A percentile compares a stretch with the other conserved stretches of the same genome.
Conservation (phyloP, 768 basidiomycete species). For the Mycena polygramma region DNA sequence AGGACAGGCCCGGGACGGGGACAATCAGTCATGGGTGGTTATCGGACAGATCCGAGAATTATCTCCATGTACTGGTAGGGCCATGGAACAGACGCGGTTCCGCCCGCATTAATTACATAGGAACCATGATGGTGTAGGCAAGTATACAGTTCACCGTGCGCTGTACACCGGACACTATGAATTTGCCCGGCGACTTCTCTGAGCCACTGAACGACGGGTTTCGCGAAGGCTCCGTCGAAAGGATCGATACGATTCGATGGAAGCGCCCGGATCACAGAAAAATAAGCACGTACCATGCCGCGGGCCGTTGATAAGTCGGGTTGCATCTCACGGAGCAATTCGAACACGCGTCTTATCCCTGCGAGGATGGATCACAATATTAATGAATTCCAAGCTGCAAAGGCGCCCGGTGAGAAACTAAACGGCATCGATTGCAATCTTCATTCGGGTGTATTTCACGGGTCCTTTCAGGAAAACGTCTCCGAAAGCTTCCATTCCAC, state of each 20-base stretch:
- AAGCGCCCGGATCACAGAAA: slow-evolving; percentile 7
- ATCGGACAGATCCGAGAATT: background rate
- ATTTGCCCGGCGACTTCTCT: background rate
- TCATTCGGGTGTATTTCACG: slow-evolving; percentile 72
- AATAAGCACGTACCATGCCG: background rate
- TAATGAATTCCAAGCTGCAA: slow-evolving; percentile 22
- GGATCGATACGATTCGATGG: background rate
- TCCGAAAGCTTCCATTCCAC: slow-evolving; percentile 65
- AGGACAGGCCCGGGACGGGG: too few relatives aligned
- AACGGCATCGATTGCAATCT: slow-evolving; percentile 42
- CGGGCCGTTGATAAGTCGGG: background rate
- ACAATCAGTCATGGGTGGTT: background rate
- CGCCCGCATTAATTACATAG: too few relatives aligned
- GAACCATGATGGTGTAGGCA: too few relatives aligned
- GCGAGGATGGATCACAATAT: background rate
- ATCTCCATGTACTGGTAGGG: background rate
- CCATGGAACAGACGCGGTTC: background rate
- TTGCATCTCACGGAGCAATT: background rate
- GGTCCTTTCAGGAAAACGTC: slow-evolving; percentile 64
- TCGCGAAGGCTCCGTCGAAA: too few relatives aligned
- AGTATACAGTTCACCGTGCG: too few relatives aligned
- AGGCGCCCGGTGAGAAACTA: slow-evolving; percentile 27
- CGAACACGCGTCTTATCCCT: too few relatives aligned
- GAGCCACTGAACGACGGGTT: background rate
- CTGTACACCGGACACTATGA: too few relatives aligned